Evolutionary conservation across 164 flowering plant species (phyloP).

Genomic region (Litsea cubeba): DNA sequence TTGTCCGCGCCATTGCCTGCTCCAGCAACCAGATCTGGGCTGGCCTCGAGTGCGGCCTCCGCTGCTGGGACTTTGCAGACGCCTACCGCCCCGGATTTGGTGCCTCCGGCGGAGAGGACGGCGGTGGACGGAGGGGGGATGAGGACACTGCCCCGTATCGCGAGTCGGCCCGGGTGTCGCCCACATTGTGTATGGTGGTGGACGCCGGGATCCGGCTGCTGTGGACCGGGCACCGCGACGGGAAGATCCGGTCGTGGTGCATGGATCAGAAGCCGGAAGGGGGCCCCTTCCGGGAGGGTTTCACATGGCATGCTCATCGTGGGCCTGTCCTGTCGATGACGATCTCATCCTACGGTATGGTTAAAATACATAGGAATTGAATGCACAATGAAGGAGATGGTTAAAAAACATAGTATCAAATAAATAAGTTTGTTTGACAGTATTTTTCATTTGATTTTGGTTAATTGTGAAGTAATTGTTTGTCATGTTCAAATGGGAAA

Average conservation of each 20-base stretch:
- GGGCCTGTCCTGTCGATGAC: slow-evolving; percentile 70
- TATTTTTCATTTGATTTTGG: background rate
- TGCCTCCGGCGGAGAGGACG: slow-evolving; percentile 29
- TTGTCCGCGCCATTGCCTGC: slow-evolving; percentile 62
- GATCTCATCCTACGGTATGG: slow-evolving; percentile 67
- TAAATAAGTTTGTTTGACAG: background rate
- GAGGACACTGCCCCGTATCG: slow-evolving; percentile 79
- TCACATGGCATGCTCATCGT: slow-evolving; percentile 83
- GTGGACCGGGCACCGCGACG: slow-evolving; percentile 97
- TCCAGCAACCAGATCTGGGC: slow-evolving; percentile 87
- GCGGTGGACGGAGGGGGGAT: slow-evolving; percentile 47
- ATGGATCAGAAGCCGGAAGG: slow-evolving; percentile 52
- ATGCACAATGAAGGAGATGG: background rate
- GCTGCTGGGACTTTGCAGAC: slow-evolving; percentile 47
- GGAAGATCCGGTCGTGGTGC: slow-evolving; percentile 87
- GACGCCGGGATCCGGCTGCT: slow-evolving; percentile 61
- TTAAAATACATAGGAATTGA: too few relatives aligned
- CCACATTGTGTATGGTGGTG: slow-evolving; percentile 55
- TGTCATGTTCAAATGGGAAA: too few relatives aligned
- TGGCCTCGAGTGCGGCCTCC: slow-evolving; percentile 66
- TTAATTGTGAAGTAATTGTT: too few relatives aligned
- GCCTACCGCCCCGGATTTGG: background rate
- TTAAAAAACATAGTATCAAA: too few relatives aligned
- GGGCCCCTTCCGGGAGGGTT: slow-evolving; percentile 53
- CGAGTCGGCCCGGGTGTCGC: slow-evolving; percentile 55